phyloP scores from a whole-genome alignment of 2,329 filamentous ascomycete genomes.

The Curvularia hawaiiensis region DNA sequence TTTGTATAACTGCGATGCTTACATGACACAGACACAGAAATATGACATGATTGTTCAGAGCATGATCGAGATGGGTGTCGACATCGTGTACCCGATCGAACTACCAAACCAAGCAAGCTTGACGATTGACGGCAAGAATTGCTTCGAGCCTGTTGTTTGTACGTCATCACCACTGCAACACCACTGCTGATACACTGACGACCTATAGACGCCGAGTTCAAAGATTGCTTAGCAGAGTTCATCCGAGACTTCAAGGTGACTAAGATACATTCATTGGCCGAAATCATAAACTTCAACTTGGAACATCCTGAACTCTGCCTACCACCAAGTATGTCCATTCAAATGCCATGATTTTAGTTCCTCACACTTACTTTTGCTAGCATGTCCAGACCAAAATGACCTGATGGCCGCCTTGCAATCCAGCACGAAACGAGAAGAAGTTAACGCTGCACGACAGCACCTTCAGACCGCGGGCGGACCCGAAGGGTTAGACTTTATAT shows the following conservation, averaged over 20 bases:
- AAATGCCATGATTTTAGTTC: background rate
- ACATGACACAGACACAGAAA: constrained; percentile 38
- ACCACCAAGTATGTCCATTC: constrained; percentile 31
- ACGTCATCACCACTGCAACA: constrained; percentile 15
- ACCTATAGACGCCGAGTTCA: constrained; percentile 41
- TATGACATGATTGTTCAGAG: constrained; percentile 43
- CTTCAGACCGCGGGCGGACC: constrained; percentile 37
- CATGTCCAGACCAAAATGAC: constrained; percentile 44
- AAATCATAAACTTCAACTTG: constrained; percentile 47
- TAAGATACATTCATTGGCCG: constrained; percentile 45
- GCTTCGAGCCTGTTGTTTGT: constrained; percentile 47
- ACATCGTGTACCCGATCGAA: constrained; percentile 44
- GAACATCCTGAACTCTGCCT: constrained; percentile 45
- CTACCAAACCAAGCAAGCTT: constrained; percentile 37
- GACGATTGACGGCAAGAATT: constrained; percentile 40
- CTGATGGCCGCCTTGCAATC: constrained; percentile 41
- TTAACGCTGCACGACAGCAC: constrained; percentile 34
- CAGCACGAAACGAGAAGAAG: constrained; percentile 29
- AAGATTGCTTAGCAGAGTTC: constrained; percentile 41
- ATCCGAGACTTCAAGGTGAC: constrained; percentile 42
- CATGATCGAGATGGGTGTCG: constrained; percentile 45
- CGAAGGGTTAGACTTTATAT: constrained; percentile 42
- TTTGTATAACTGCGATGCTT: constrained; percentile 10
- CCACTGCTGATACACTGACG: constrained; percentile 5
- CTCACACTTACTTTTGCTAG: constrained; percentile 15